Base-by-base conservation (phyloP, 106 monocot species). In the Triglochin maritima region DNA sequence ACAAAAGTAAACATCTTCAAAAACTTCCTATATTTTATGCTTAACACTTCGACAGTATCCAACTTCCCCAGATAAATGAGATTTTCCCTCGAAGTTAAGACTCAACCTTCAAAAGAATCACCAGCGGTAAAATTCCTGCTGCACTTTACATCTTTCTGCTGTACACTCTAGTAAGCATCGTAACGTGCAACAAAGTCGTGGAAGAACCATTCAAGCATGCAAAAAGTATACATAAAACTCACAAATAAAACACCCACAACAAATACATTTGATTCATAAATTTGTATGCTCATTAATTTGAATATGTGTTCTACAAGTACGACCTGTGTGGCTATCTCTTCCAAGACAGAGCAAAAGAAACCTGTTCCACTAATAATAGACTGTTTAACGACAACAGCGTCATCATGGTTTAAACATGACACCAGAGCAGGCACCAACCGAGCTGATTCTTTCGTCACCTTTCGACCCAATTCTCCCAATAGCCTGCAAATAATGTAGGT, bases 291-390 rank as follows among this genome's bases (percentile, higher is more conserved):
- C 77, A 64, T 70, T 78, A 67, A 64, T 54, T 64, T 72, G 70
- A 64, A 85, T 76, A 76, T 72, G 17, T 79, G 78, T 79, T 82
- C 60, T 82, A 87, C 84, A 88, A 83, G 70, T 71, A 85, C 75
- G 84, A 96, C 95, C 95, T 96, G 95, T 70, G 83, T 78, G 83
- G 87, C 74, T 71, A 96, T 96, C 81, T 96, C 83, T 81, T 81
- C 71, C 74, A 96, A 83, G 71, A 96, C 88, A 91, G 83, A 75
- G 66, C 68, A 81, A 88, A 96, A 80, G 74, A 88, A 84, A 80
- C 76, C 76, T 69, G 85, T 82, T 64, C 96, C 96, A 80, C 80
- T 82, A 81, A 86, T 65, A 78, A 96, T 72, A 70, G 91, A 83
- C 71, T 91, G 83, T 70, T 68, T 96, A 84, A 91, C 71, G 76